phyloP scores from a whole-genome alignment of 331 rosid species.

The Rhamnella rubrinervis region DNA sequence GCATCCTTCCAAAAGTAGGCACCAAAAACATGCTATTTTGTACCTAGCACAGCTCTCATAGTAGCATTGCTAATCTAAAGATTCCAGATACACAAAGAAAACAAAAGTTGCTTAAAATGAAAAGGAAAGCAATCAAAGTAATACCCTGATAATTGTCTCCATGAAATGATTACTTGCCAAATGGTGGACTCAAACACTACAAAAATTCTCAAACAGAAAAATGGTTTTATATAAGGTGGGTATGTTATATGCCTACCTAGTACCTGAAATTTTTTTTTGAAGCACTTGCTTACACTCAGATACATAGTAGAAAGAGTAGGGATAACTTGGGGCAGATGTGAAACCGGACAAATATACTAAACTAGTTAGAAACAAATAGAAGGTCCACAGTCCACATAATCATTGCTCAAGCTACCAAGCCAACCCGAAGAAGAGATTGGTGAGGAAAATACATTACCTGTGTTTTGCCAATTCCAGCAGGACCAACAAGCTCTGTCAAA shows the following conservation, averaged over 20 bases:
- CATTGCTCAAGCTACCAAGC: not conserved
- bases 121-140: not conserved
- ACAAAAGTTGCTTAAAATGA: too few relatives aligned
- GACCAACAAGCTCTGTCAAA: conserved; percentile 94
- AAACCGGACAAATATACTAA: too few relatives aligned
- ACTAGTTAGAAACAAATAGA: not conserved
- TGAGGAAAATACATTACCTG: conserved; percentile 44
- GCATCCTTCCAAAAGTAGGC: conserved; percentile 1
- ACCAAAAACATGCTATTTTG: not conserved
- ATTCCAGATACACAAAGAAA: too few relatives aligned
- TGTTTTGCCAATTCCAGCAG: conserved; percentile 93
- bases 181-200: not conserved
- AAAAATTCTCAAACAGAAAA: not conserved
- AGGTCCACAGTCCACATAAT: not conserved
- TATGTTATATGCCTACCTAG: not conserved
- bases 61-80: not conserved
- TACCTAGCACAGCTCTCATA: not conserved
- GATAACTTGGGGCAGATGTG: too few relatives aligned
- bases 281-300: not conserved
- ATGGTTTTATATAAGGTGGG: not conserved
- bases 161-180: not conserved
- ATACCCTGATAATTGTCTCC: not conserved
- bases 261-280: not conserved
- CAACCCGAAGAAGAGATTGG: not conserved
- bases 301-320: too few relatives aligned